These are phyloP conservation scores for Dryadomyces quercus-mongolicae DNA, from an alignment of 2,329 filamentous ascomycete genomes.

Conservation along the genomic window DNA sequence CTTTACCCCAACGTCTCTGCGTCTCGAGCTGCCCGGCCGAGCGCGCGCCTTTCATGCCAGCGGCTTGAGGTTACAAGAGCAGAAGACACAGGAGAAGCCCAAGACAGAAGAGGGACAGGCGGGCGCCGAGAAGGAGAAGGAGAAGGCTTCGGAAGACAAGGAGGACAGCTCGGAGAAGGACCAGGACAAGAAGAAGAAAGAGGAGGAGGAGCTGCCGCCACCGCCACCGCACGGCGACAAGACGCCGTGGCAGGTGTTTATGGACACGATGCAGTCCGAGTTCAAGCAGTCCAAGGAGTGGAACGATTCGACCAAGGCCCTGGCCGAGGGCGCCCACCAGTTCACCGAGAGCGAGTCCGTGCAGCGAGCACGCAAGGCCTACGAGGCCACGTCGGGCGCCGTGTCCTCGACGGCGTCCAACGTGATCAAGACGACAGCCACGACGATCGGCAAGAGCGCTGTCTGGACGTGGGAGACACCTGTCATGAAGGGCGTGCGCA, in stretches of 20 bases:
- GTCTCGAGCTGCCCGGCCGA: constrained; percentile 15
- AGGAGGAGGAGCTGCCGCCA: constrained; percentile 61
- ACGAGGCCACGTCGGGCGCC: constrained; percentile 73
- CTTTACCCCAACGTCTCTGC: constrained; percentile 29
- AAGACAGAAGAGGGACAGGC: constrained; percentile 16
- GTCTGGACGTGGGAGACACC: constrained; percentile 96
- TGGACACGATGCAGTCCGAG: constrained; percentile 86
- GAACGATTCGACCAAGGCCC: constrained; percentile 96
- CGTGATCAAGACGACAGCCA: constrained; percentile 75
- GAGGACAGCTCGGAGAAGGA: constrained; percentile 35
- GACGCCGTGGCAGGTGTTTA: constrained; percentile 97
- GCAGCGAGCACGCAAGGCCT: constrained; percentile 72
- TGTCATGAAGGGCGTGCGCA: constrained; percentile 81
- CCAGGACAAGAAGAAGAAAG: constrained; percentile 33
- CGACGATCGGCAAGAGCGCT: constrained; percentile 79
- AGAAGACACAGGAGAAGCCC: constrained; percentile 16
- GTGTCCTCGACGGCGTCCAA: constrained; percentile 67
- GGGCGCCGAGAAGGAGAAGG: constrained; percentile 24
- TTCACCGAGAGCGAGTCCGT: constrained; percentile 91
- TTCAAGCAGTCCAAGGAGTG: constrained; percentile 97
- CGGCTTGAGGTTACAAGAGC: constrained; percentile 14
- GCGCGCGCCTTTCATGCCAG: constrained; percentile 25
- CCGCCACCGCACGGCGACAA: constrained; percentile 97
- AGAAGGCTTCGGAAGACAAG: constrained; percentile 28
- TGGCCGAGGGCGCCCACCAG: constrained; percentile 78